Percentiles rank a stretch among this genome's conserved stretches.
Evolutionary conservation across 2,329 filamentous ascomycete species (phyloP).

Genomic region (Curvularia spicifera): DNA sequence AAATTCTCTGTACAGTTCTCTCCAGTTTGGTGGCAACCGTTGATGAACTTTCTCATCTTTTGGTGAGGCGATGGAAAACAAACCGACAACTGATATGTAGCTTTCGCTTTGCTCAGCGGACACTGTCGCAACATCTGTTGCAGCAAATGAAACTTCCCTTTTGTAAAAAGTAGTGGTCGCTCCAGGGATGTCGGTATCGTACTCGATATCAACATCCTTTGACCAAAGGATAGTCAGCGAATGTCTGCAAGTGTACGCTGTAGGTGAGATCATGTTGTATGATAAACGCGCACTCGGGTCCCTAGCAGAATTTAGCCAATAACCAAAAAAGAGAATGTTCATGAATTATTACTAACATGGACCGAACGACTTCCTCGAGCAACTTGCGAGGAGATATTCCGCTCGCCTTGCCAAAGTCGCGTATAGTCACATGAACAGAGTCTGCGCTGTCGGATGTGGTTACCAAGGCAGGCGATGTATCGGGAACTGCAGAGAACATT

Average conservation of each 20-base stretch:
- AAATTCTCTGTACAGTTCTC: slow-evolving; percentile 85
- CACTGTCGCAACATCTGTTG: slow-evolving; percentile 75
- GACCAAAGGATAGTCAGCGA: slow-evolving; percentile 78
- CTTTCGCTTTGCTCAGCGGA: slow-evolving; percentile 83
- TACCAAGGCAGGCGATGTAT: slow-evolving; percentile 51
- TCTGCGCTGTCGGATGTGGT: slow-evolving; percentile 19
- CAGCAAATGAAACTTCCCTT: slow-evolving; percentile 67
- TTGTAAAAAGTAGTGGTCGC: slow-evolving; percentile 55
- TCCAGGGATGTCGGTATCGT: slow-evolving; percentile 51
- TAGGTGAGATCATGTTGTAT: slow-evolving; percentile 74
- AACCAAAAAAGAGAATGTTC: too few species aligned
- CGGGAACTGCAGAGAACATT: slow-evolving; percentile 60
- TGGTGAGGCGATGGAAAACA: slow-evolving; percentile 78
- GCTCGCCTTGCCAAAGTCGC: slow-evolving; percentile 84
- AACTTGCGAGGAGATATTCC: slow-evolving; percentile 77
- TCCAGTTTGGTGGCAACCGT: slow-evolving; percentile 79
- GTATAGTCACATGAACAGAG: slow-evolving; percentile 66
- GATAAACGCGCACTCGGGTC: slow-evolving; percentile 72
- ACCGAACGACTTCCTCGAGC: slow-evolving; percentile 85
- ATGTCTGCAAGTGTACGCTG: slow-evolving; percentile 77
- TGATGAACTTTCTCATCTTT: slow-evolving; percentile 88
- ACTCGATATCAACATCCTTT: slow-evolving; percentile 67
- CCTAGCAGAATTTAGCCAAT: slow-evolving; percentile 51
- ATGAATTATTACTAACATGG: slow-evolving; percentile 62
- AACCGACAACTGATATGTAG: slow-evolving; percentile 78